These are phyloP conservation scores for Wickerhamomyces chambardii DNA, from an alignment of 805 yeast species.

Conservation along the genomic window DNA sequence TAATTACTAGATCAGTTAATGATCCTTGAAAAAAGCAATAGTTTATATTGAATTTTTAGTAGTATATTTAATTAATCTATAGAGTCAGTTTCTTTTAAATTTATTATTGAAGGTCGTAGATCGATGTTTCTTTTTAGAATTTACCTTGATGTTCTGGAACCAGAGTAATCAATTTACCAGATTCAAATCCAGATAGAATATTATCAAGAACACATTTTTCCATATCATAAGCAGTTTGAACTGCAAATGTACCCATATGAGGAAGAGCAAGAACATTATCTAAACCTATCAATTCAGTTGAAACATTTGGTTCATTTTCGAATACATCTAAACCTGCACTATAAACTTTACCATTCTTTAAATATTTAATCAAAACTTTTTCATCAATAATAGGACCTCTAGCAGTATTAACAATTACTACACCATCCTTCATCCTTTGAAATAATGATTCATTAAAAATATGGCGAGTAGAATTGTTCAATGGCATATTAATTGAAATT, in stretches of 20 bases:
- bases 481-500: constrained; percentile 46
- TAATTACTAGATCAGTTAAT: too few species aligned
- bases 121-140: too few species aligned
- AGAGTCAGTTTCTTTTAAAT: too few species aligned
- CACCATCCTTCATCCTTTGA: constrained; percentile 25
- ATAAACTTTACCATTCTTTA: constrained; percentile 31
- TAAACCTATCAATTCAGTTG: constrained; percentile 12
- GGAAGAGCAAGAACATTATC: constrained; percentile 42
- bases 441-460: constrained; percentile 33
- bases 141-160: constrained; percentile 39
- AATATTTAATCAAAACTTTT: constrained; percentile 33
- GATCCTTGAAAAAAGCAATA: too few species aligned
- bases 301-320: constrained; percentile 38
- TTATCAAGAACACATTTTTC: constrained; percentile 31
- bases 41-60: too few species aligned
- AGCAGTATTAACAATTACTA: constrained; percentile 45
- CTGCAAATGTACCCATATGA: constrained; percentile 48
- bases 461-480: constrained; percentile 39
- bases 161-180: constrained; percentile 39
- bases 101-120: too few species aligned
- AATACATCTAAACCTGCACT: constrained; percentile 53
- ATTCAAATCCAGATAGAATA: constrained; percentile 26
- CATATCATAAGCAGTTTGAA: constrained; percentile 28
- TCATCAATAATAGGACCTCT: constrained; percentile 45
- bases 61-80: too few species aligned